Evolutionary conservation across 345 rosid species (phyloP), one percentile per base, ranked within the genome.

Genomic region (Geranium rotundifolium): DNA sequence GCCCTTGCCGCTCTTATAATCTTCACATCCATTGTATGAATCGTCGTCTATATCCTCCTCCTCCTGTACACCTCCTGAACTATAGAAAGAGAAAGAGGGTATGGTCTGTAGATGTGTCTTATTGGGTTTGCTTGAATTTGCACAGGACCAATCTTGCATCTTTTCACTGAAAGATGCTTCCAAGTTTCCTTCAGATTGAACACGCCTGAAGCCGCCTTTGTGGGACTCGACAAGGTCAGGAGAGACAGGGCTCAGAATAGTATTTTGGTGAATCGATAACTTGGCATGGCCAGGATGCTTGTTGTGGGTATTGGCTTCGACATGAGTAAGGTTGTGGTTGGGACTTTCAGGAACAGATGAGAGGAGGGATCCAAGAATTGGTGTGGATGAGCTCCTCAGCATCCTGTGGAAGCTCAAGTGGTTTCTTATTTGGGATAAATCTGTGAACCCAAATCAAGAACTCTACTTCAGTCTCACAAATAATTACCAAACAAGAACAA

Each of bases 331-430:
- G 52, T 46, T 10, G 71, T 20, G 71, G 65, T 59, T 72, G 5
- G 83, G 80, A 52, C 74, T 74, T 4, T 82, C 91, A 0, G 80
- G 54, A 19, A 72, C 27, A 19, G 82, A 75, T 1, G 82, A 23
- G 15, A 83, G 69, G 39, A 86, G 82, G 17, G 91, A 83, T 15
- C 89, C 82, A 8, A 86, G 84, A 71, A 86, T 59, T 1, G 92
- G 92, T 0, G 89, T 86, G 49, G 89, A 83, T 16, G 89, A 80
- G 77, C 89, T 86, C 62, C 82, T 78, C 7, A 86, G 79, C 64
- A 86, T 17, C 88, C 83, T 85, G 60, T 46, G 3, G 41, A 34
- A 8, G 52, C 52, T 46, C 12, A 37, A 37, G 41, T 34, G 1
- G 41, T 8, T 23, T 23, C 41, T 46, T 7, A 46, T 46, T 46